Percentiles rank a stretch among this genome's conserved stretches.
Evolutionary conservation across 108 stramenopile genomes (phyloP).

Genomic region (Cylindrotheca fusiformis): DNA sequence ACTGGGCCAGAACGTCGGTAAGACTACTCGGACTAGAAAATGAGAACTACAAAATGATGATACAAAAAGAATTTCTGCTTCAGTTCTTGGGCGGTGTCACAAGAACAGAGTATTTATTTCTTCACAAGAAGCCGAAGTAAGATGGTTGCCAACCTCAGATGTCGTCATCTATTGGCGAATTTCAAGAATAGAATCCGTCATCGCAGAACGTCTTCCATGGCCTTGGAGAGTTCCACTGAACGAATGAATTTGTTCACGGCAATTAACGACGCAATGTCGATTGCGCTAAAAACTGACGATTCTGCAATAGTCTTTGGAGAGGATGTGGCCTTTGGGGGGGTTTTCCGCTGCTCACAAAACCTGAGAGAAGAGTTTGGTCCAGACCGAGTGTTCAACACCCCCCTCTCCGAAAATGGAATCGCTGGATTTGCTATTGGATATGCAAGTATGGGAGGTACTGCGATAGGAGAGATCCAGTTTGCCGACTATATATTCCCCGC

Average conservation of each 20-base stretch:
- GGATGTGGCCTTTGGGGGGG: slow-evolving; percentile 98
- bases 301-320: slow-evolving; percentile 92
- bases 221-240: too few species aligned
- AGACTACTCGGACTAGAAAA: too few species aligned
- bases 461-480: slow-evolving; percentile 98
- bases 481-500: slow-evolving; percentile 86
- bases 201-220: too few species aligned
- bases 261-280: slow-evolving; percentile 72
- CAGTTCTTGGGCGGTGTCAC: too few species aligned
- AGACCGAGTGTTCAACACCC: slow-evolving; percentile 93
- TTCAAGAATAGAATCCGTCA: too few species aligned
- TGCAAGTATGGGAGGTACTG: slow-evolving; percentile 91
- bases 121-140: too few species aligned
- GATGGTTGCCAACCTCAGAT: too few species aligned
- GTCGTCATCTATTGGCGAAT: too few species aligned
- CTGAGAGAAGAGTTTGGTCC: slow-evolving; percentile 78
- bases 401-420: slow-evolving; percentile 90
- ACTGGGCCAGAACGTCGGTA: too few species aligned
- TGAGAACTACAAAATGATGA: too few species aligned
- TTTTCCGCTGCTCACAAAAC: slow-evolving; percentile 90
- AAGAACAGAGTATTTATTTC: too few species aligned
- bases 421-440: slow-evolving; percentile 96
- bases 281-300: slow-evolving; percentile 69
- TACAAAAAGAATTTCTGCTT: too few species aligned
- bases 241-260: slow-evolving; percentile 78